Base-by-base conservation (phyloP, 345 rosid species). In the Lumnitzera littorea region DNA sequence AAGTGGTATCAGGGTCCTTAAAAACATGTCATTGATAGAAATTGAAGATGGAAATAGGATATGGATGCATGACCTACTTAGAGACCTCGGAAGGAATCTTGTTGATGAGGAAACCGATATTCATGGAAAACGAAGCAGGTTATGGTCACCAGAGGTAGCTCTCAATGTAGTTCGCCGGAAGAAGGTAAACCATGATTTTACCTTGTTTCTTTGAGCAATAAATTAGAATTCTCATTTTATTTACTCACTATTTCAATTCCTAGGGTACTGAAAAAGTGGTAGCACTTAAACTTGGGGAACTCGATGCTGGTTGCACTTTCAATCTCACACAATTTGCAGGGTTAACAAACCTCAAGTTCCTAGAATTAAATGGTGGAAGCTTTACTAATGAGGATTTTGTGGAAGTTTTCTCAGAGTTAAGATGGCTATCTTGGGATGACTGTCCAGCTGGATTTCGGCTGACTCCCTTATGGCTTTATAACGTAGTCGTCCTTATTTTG, bases 21-120 rank as follows among this genome's bases (percentile, higher is more conserved):
- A 10, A 5, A 50, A 50, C 3, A 64, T 58, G 49, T 58, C 60
- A 20, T 67, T 49, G 12, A 24, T 11, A 36, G 43, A 36, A 6
- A 36, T 36, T 36, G 43, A 1, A 4, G 10, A 36, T 7, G 43
- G 43, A 7, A 52, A 70, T 13, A 58, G 17, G 56, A 12, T 69
- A 16, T 8, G 3, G 24, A 63, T 69, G 73, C 73, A 69, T 56
- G 60, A 62, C 62, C 54, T 60, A 63, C 50, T 66, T 6, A 64
- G 63, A 13, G 74, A 66, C 43, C 55, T 74, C 63, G 78, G 74
- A 29, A 66, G 78, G 53, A 62, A 58, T 11, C 55, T 66, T 46
- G 78, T 74, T 47, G 68, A 60, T 3, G 41, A 61, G 17, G 55
- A 53, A 48, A 43, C 24, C 53, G 14, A 29, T 11, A n/a, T 0